Evolutionary conservation across 2,329 filamentous ascomycete species (phyloP).

Genomic region (Tricladium varicosporioides): DNA sequence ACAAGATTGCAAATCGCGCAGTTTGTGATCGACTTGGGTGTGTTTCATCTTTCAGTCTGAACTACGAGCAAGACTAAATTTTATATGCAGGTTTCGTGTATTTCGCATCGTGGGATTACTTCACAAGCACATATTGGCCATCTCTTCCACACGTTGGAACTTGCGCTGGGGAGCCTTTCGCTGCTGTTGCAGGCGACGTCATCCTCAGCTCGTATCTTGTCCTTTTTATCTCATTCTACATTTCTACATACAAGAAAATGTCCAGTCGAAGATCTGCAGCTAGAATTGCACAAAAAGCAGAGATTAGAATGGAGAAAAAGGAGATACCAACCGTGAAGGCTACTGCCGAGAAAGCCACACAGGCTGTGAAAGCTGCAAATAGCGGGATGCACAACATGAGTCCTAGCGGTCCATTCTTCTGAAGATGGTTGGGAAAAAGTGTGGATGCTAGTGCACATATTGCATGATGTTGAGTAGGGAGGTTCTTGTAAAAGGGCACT

Average conservation of each 20-base stretch:
- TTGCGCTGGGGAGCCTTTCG: constrained; percentile 96
- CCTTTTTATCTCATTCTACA: constrained; percentile 98
- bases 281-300: constrained; percentile 32
- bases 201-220: constrained; percentile 94
- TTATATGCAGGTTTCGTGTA: constrained; percentile 80
- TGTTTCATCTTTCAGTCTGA: constrained; percentile 8
- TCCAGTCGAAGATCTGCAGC: constrained; percentile 37
- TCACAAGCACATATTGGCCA: constrained; percentile 84
- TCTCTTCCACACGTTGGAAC: constrained; percentile 79
- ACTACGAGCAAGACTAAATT: neutral
- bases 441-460: no score
- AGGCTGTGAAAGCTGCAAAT: constrained; percentile 13
- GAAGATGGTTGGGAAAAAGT: neutral
- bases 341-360: constrained; percentile 12
- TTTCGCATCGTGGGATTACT: constrained; percentile 99
- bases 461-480: no score
- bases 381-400: constrained; percentile 14
- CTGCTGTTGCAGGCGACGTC: constrained; percentile 85
- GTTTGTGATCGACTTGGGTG: constrained; percentile 95
- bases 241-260: constrained; percentile 86
- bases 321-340: constrained; percentile 18
- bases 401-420: constrained; percentile 9
- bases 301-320: constrained; percentile 14
- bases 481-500: no score
- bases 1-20: constrained; percentile 96